Evolutionary conservation across 352 stramenopile genomes (phyloP), one percentile per base, ranked within the genome.

Genomic region (Phytophthora sp.): DNA sequence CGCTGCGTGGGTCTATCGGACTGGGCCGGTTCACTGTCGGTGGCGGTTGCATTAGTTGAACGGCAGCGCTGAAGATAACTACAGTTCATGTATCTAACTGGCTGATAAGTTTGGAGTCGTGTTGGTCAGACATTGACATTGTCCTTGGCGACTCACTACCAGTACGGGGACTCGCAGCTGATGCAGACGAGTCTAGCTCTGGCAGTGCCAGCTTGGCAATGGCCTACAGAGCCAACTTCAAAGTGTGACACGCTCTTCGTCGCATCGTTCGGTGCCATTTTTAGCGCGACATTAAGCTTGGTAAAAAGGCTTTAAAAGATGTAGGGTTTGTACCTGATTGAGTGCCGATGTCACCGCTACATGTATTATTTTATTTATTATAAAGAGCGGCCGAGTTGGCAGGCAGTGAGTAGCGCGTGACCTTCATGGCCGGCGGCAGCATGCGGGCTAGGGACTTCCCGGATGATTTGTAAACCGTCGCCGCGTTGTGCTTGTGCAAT

Each of bases 381-480:
- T n/a, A n/a, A n/a, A n/a, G n/a, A n/a, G n/a, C n/a, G n/a, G n/a
- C n/a, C n/a, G n/a, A n/a, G n/a, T n/a, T n/a, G n/a, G n/a, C n/a
- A n/a, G n/a, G n/a, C n/a, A n/a, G n/a, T n/a, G n/a, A n/a, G n/a
- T 13, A 49, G 24, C 21, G 20, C 44, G 12, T 23, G 16, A 4
- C 13, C 24, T 9, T 4, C 29, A 9, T 33, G 29, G 29, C 29
- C 29, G 9, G 29, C 9, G 29, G 29, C 29, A n/a, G 6, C 18
- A 11, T 46, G 31, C 31, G 20, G 39, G 38, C 36, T 50, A 54
- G 59, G 59, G 23, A 36, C 38, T 2, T 38, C 30, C 13, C 21
- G 23, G 21, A 50, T 69, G 62, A 70, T 70, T 57, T 66, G 62
- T 55, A 53, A 65, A 60, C 57, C 46, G 45, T 66, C 61, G 61